phyloP scores from a whole-genome alignment of 495 filamentous ascomycete genomes.

The Ramalina peruviana region DNA sequence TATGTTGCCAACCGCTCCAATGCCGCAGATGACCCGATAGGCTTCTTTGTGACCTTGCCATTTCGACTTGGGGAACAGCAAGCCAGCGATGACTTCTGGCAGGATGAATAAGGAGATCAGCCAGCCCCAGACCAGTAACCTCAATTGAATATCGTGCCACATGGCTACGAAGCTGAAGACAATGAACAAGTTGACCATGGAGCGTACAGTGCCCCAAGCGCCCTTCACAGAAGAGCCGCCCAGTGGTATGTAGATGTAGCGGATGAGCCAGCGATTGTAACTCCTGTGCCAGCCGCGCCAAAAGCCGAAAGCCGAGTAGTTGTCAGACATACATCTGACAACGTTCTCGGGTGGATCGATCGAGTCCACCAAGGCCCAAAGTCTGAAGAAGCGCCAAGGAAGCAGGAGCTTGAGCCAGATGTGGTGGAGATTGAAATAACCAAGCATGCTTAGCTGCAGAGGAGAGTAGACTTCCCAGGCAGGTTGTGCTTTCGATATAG shows the following conservation, averaged over 20 bases:
- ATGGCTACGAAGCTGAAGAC: conserved; percentile 96
- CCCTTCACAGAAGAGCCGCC: conserved; percentile 44
- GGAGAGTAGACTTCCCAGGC: conserved; percentile 76
- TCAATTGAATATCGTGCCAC: conserved; percentile 96
- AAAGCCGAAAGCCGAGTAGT: conserved; percentile 83
- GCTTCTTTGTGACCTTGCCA: conserved; percentile 53
- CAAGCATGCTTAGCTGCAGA: conserved; percentile 77
- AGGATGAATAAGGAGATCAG: conserved; percentile 84
- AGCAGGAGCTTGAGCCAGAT: conserved; percentile 97
- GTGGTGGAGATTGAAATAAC: conserved; percentile 91
- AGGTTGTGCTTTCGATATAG: conserved; percentile 72
- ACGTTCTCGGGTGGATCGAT: conserved; percentile 97
- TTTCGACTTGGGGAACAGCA: conserved; percentile 53
- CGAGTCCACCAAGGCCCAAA: conserved; percentile 81
- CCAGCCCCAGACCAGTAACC: conserved; percentile 93
- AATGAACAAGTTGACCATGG: conserved; percentile 56
- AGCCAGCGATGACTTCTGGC: conserved; percentile 61
- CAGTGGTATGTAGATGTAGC: conserved; percentile 89
- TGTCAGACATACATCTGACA: conserved; percentile 91
- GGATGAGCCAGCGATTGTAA: conserved; percentile 85
- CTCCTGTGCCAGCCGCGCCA: conserved; percentile 93
- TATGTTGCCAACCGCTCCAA: conserved; percentile 78
- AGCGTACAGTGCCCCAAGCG: conserved; percentile 28
- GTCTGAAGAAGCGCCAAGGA: conserved; percentile 93
- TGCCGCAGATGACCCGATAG: conserved; percentile 67